Evolutionary conservation across 1,284 basidiomycete species (phyloP).

Genomic region (Heterobasidion occidentale): DNA sequence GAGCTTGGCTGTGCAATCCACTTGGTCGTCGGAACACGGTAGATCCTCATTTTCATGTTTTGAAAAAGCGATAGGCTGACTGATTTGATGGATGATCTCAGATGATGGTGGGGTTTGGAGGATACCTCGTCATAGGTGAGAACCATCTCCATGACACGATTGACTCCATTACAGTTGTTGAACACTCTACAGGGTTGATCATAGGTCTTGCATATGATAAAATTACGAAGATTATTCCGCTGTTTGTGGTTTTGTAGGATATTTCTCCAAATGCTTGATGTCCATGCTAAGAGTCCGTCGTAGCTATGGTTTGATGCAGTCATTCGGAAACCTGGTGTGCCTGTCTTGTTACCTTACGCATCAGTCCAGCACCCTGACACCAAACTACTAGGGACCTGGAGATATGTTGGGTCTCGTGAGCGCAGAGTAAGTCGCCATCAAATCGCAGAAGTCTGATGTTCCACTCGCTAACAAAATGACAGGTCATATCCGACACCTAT

Average conservation of each 20-base stretch:
- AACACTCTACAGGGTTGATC: conserved; percentile 35
- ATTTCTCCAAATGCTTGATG: conserved; percentile 7
- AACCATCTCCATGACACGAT: not conserved
- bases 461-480: not conserved
- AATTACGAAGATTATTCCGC: conserved; percentile 56
- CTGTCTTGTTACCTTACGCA: not conserved
- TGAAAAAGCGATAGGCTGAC: not conserved
- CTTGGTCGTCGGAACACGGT: conserved; percentile 60
- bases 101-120: conserved; percentile 72
- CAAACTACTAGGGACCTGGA: conserved; percentile 52
- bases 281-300: conserved; percentile 7
- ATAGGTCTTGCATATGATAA: conserved; percentile 64
- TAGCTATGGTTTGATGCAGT: conserved; percentile 64
- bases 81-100: conserved; percentile 15
- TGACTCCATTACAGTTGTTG: not conserved
- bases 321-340: conserved; percentile 56
- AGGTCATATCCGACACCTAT: conserved; percentile 64
- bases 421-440: conserved; percentile 41
- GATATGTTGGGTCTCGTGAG: conserved; percentile 66
- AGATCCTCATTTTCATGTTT: conserved; percentile 9
- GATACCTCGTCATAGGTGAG: conserved; percentile 64
- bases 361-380: not conserved
- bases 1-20: conserved; percentile 56
- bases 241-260: conserved; percentile 59
- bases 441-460: conserved; percentile 1